phyloP scores from a whole-genome alignment of 2,329 filamentous ascomycete species.

The Xylaria sp. region DNA sequence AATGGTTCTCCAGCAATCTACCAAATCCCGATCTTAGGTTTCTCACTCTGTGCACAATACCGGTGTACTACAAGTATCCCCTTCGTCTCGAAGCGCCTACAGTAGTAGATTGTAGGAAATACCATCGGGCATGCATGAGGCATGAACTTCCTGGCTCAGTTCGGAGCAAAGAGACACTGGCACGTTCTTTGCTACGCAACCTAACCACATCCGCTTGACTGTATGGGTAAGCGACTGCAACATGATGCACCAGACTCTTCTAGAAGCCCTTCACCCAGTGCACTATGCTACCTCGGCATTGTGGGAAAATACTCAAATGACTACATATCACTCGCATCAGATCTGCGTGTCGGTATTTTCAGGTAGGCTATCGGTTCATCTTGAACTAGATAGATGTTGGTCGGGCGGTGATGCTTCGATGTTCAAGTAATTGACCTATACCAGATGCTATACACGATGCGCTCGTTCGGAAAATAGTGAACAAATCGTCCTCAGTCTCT shows the following conservation, averaged over 20 bases:
- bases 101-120: slow-evolving; percentile 1
- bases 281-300: neutral
- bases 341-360: neutral
- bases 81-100: neutral
- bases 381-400: neutral
- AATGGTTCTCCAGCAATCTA: neutral
- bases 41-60: slow-evolving; percentile 7
- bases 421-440: neutral
- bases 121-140: slow-evolving; percentile 14
- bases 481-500: neutral
- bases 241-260: slow-evolving; percentile 11
- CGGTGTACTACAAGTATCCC: slow-evolving; percentile 5
- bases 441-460: neutral
- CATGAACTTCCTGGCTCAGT: slow-evolving; percentile 14
- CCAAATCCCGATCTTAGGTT: neutral
- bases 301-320: neutral
- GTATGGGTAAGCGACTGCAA: slow-evolving; percentile 1
- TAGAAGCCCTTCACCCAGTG: slow-evolving; percentile 18
- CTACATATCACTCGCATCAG: neutral
- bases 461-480: neutral
- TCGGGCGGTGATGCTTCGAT: neutral
- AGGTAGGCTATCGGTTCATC: neutral
- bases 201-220: slow-evolving; percentile 11
- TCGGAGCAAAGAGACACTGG: neutral
- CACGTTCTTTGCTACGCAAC: slow-evolving; percentile 10